Evolutionary conservation across 441 rosid species (phyloP), one percentile per base, ranked within the genome.

Genomic region (Brassica hybrid): DNA sequence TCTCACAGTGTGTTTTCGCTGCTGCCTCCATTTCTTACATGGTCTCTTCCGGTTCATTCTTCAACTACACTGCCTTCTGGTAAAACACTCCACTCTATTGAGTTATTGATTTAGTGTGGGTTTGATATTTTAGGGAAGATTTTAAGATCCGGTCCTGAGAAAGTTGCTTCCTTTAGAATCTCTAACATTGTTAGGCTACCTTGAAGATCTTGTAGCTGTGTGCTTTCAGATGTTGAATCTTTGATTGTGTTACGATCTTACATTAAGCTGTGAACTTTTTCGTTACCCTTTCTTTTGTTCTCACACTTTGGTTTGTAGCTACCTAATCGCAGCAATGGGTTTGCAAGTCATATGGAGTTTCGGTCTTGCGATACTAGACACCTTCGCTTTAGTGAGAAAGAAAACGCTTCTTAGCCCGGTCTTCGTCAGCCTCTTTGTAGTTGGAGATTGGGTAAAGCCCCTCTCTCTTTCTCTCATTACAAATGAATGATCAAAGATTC

Each of bases 21-120:
- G 92, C 86, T 76, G 93, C 84, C 52, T 89, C 98, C 3, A 90
- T 92, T 79, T 86, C 88, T 73, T 85, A 85, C 58, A 90, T 89
- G 87, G 82, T 88, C 30, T 82, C 94, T 69, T 88, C 95, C 18
- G n/a, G 75, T 68, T 78, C 69, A 34, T 92, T 92, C 90, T 88
- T 81, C 82, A 80, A 67, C 80, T 83, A 70, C 86, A 91, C 96
- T 45, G 90, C 98, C 81, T 89, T 91, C 91, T 88, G 96, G 98
- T 92, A 65, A 78, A 2, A n/a, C n/a, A 36, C 38, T 4, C 34
- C 14, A 18, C 56, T 73, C 12, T 38, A 57, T 23, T 76, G 38
- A 65, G 61, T 70, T 75, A n/a, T 8, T 45, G 62, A 19, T n/a
- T 23, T 62, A n/a, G n/a, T 70, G 6, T 38, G 7, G 16, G 62